Conservation (phyloP, 352 stramenopile species). For the Phytophthora agathidicida region DNA sequence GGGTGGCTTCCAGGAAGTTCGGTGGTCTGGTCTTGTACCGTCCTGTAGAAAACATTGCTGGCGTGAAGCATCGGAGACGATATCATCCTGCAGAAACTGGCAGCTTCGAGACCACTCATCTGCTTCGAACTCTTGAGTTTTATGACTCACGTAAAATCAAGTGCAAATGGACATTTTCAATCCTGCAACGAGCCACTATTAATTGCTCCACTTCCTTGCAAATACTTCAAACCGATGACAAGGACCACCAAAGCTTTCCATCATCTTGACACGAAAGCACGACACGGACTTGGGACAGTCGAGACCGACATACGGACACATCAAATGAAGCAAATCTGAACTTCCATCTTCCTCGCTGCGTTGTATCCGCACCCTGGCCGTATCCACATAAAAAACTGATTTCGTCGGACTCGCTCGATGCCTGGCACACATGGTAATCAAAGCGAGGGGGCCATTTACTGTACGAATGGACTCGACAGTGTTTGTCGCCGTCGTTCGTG, state of each 20-base stretch:
- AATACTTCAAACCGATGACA: conserved; percentile 6
- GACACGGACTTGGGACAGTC: conserved; percentile 15
- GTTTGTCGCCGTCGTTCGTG: too few species aligned
- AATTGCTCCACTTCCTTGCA: too few species aligned
- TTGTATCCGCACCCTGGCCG: background rate
- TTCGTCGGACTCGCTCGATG: conserved; percentile 28
- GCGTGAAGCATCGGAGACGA: too few species aligned
- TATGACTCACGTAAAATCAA: too few species aligned
- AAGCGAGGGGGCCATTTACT: too few species aligned
- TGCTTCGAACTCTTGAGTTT: too few species aligned
- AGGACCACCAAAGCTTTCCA: background rate
- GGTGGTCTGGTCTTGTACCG: conserved; percentile 6
- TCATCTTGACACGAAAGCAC: conserved; percentile 3
- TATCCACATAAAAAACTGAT: conserved; percentile 21
- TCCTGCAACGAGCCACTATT: too few species aligned
- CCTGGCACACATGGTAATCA: too few species aligned
- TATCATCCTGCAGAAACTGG: too few species aligned
- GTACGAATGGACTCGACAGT: too few species aligned
- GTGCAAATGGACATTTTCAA: too few species aligned
- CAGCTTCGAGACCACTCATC: too few species aligned
- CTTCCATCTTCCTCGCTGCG: conserved; percentile 16
- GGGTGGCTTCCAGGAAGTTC: conserved; percentile 1
- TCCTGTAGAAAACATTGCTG: background rate
- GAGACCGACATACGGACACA: conserved; percentile 28
- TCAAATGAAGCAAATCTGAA: conserved; percentile 26